phyloP scores from a whole-genome alignment of 345 rosid species.

The Acer negundo region DNA sequence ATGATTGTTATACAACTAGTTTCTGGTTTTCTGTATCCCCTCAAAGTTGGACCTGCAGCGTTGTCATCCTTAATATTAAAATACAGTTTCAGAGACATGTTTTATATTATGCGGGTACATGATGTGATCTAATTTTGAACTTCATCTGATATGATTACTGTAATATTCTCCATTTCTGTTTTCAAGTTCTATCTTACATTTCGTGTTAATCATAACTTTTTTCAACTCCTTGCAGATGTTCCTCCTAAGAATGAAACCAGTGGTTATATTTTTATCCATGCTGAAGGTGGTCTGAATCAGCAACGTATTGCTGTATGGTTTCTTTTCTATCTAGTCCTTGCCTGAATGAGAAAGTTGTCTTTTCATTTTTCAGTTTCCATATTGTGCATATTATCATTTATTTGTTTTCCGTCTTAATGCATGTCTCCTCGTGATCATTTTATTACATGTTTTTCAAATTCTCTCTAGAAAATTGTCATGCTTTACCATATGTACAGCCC shows the following conservation, averaged over 20 bases:
- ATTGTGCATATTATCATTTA: neutral
- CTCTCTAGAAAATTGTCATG: neutral
- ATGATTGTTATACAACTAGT: neutral
- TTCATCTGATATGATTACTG: neutral
- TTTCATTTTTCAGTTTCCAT: neutral
- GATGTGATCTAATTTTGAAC: slow-evolving; percentile 4
- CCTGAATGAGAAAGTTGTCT: slow-evolving; percentile 13
- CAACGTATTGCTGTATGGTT: slow-evolving; percentile 94
- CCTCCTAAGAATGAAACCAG: slow-evolving; percentile 91
- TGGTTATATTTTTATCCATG: slow-evolving; percentile 96
- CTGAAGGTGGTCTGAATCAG: slow-evolving; percentile 99
- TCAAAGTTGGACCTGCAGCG: neutral
- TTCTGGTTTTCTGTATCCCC: neutral
- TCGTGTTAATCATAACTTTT: slow-evolving; percentile 16
- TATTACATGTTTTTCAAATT: neutral
- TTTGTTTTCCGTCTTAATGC: neutral
- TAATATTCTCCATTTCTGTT: slow-evolving; percentile 3
- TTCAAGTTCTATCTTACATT: slow-evolving; percentile 10
- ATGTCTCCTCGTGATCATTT: neutral
- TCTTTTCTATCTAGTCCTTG: slow-evolving; percentile 19
- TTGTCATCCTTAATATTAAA: neutral
- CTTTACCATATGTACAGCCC: slow-evolving; percentile 1
- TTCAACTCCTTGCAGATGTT: slow-evolving; percentile 59
- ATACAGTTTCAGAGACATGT: neutral
- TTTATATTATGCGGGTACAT: neutral